These are phyloP conservation scores for Phytophthora uliginosa DNA, from an alignment of 352 stramenopile species.

Conservation along the genomic window DNA sequence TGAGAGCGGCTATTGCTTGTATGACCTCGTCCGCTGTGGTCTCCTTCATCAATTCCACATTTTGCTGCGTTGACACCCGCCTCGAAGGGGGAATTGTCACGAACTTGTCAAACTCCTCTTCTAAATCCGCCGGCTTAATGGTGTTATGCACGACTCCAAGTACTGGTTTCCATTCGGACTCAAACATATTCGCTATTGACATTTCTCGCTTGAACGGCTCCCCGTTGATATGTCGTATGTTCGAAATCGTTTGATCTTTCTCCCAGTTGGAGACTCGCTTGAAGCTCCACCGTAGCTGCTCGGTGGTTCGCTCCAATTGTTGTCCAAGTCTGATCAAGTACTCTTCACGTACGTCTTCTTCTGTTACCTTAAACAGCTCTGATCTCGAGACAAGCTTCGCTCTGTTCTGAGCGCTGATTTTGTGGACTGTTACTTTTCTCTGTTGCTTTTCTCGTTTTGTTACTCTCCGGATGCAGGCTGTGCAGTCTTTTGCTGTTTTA, in stretches of 20 bases:
- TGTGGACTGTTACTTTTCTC: too few species aligned
- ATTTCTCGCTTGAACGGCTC: too few species aligned
- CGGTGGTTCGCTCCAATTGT: not conserved
- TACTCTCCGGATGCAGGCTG: too few species aligned
- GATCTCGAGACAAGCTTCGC: too few species aligned
- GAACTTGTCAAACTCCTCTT: not conserved
- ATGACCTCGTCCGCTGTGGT: not conserved
- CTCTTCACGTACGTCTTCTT: not conserved
- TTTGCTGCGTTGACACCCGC: not conserved
- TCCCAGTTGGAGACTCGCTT: slow-evolving; percentile 12
- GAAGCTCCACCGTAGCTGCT: not conserved
- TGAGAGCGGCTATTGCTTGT: not conserved
- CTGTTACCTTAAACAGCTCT: too few species aligned
- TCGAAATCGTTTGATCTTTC: not conserved
- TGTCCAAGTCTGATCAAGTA: not conserved
- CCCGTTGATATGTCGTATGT: not conserved
- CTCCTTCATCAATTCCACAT: not conserved
- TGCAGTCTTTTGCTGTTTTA: too few species aligned
- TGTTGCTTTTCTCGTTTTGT: too few species aligned
- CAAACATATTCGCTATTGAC: not conserved
- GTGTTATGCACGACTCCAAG: not conserved
- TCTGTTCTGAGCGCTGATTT: too few species aligned
- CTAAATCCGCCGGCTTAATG: too few species aligned
- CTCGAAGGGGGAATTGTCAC: not conserved
- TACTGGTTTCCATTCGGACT: not conserved